A percentile compares a stretch with the other conserved stretches of the same genome.
Evolutionary conservation across 352 stramenopile genomes (phyloP).

Genomic region (Globisporangium solare): DNA sequence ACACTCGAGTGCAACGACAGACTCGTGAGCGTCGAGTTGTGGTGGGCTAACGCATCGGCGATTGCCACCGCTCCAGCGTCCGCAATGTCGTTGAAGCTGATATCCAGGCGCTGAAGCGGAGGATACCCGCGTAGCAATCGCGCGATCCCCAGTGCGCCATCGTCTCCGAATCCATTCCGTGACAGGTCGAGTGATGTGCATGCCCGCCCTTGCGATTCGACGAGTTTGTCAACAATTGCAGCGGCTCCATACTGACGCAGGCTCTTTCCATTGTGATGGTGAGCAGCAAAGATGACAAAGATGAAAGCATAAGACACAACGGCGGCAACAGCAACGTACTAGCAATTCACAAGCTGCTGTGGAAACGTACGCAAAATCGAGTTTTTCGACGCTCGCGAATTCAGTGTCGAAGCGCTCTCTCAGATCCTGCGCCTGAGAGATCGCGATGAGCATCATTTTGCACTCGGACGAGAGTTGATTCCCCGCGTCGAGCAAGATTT

Average conservation of each 20-base stretch:
- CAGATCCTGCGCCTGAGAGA: constrained; percentile 53
- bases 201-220: constrained; percentile 4
- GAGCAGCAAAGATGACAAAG: no score
- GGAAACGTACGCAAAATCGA: constrained; percentile 30
- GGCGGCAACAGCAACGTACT: neutral
- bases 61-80: constrained; percentile 39
- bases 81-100: constrained; percentile 75
- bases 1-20: constrained; percentile 46
- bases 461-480: constrained; percentile 45
- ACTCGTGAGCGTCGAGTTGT: constrained; percentile 41
- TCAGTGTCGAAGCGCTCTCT: constrained; percentile 44
- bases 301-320: neutral
- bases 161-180: constrained; percentile 49
- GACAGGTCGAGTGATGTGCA: constrained; percentile 48
- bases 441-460: constrained; percentile 41
- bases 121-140: constrained; percentile 29
- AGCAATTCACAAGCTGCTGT: neutral
- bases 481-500: constrained; percentile 28
- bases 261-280: constrained; percentile 19
- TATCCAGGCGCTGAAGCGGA: constrained; percentile 38
- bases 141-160: constrained; percentile 44
- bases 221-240: constrained; percentile 39
- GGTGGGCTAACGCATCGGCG: constrained; percentile 27
- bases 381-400: constrained; percentile 26
- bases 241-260: constrained; percentile 48